Conservation (phyloP, 1,139 yeast species). For the Arxiozyma telluris region DNA sequence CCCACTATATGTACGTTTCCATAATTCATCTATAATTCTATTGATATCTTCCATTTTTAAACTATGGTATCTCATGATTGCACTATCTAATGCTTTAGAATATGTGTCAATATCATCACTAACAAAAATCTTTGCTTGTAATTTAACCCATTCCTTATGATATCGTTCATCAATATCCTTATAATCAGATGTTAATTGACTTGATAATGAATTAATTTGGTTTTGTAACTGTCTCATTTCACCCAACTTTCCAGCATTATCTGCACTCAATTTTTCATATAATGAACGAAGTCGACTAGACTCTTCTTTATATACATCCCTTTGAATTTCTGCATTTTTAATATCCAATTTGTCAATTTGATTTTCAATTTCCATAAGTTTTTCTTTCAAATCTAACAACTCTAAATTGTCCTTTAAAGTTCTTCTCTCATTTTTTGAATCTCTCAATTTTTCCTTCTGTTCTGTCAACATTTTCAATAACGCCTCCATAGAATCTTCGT, state of each 20-base stretch:
- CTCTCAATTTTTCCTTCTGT: constrained; percentile 36
- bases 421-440: constrained; percentile 45
- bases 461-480: constrained; percentile 10
- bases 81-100: constrained; percentile 78
- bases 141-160: constrained; percentile 62
- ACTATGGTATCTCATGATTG: constrained; percentile 89
- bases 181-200: constrained; percentile 63
- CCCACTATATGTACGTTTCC: constrained; percentile 93
- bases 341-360: constrained; percentile 40
- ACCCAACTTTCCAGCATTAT: constrained; percentile 72
- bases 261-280: constrained; percentile 52
- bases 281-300: constrained; percentile 46
- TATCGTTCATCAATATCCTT: constrained; percentile 55
- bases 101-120: constrained; percentile 78
- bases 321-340: constrained; percentile 54
- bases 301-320: constrained; percentile 54
- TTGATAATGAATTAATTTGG: constrained; percentile 48
- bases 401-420: constrained; percentile 49
- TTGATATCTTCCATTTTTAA: constrained; percentile 91
- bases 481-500: constrained; percentile 18
- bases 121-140: constrained; percentile 71
- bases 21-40: constrained; percentile 73
- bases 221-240: constrained; percentile 77
- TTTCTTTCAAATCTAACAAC: constrained; percentile 35
- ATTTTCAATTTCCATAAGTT: constrained; percentile 31